A percentile compares a stretch with the other conserved stretches of the same genome.
Conservation (phyloP, 192 early-diverging fungal species). For the Haplosporangium gracile region DNA sequence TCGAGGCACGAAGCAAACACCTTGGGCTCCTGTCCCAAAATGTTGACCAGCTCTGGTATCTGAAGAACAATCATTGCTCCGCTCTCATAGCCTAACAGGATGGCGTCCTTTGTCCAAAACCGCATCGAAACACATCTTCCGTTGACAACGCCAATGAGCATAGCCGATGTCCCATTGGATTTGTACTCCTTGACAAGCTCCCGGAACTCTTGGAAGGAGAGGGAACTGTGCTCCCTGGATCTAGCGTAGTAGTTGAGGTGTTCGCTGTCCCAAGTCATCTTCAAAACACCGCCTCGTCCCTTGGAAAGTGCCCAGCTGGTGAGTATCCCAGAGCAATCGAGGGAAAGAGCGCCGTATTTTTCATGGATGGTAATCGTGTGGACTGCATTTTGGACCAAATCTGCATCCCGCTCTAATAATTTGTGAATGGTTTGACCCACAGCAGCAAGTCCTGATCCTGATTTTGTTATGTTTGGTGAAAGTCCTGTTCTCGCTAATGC, state of each 20-base stretch:
- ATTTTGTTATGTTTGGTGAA: not conserved
- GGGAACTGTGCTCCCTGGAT: slow-evolving; percentile 42
- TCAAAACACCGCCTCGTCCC: slow-evolving; percentile 28
- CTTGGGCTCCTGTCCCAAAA: slow-evolving; percentile 59
- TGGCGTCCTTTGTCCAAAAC: slow-evolving; percentile 68
- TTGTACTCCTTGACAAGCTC: slow-evolving; percentile 43
- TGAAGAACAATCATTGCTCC: slow-evolving; percentile 65
- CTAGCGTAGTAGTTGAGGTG: slow-evolving; percentile 62
- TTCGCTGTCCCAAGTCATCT: slow-evolving; percentile 49
- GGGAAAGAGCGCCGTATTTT: slow-evolving; percentile 41
- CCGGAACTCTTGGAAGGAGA: slow-evolving; percentile 54
- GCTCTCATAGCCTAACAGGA: slow-evolving; percentile 63
- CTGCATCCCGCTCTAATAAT: slow-evolving; percentile 28
- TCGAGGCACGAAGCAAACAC: slow-evolving; percentile 59
- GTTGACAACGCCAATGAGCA: slow-evolving; percentile 56
- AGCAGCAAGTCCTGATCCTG: slow-evolving; percentile 7
- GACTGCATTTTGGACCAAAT: slow-evolving; percentile 39
- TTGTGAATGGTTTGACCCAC: slow-evolving; percentile 29
- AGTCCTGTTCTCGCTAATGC: not conserved
- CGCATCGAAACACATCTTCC: slow-evolving; percentile 60
- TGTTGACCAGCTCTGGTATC: slow-evolving; percentile 60
- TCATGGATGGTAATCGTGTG: slow-evolving; percentile 46
- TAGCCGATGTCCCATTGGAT: slow-evolving; percentile 31
- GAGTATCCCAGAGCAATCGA: slow-evolving; percentile 57
- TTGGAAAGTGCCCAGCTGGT: slow-evolving; percentile 55